Evolutionary conservation across 495 filamentous ascomycete species (phyloP).

Genomic region (Lichina pygmaea): DNA sequence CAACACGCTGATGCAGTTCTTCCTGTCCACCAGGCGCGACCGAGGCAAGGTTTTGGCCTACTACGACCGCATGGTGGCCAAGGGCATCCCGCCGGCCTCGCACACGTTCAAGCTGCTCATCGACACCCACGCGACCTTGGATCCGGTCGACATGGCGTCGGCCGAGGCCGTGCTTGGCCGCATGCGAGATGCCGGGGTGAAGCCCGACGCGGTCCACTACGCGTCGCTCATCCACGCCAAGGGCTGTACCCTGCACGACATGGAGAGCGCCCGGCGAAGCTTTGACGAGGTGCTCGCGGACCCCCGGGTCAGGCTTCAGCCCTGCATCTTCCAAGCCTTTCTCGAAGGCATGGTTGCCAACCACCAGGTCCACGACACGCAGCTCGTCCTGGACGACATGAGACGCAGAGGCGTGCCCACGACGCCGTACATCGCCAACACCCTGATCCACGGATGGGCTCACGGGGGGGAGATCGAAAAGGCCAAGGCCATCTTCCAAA

Average conservation of each 20-base stretch:
- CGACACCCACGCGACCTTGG: conserved; percentile 81
- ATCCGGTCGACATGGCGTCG: conserved; percentile 71
- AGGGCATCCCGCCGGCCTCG: conserved; percentile 68
- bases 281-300: conserved; percentile 59
- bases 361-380: conserved; percentile 51
- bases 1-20: conserved; percentile 98
- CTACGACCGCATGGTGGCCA: conserved; percentile 76
- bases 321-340: conserved; percentile 83
- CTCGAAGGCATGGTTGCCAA: conserved; percentile 95
- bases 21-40: conserved; percentile 89
- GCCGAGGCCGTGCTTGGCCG: conserved; percentile 62
- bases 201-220: conserved; percentile 80
- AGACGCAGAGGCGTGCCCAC: conserved; percentile 39
- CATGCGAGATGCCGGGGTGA: conserved; percentile 45
- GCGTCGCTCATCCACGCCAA: conserved; percentile 87
- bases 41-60: conserved; percentile 82
- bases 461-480: conserved; percentile 53
- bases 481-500: conserved; percentile 51
- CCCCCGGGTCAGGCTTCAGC: conserved; percentile 33
- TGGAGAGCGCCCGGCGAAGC: conserved; percentile 49
- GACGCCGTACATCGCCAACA: conserved; percentile 96
- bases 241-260: conserved; percentile 80
- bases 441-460: conserved; percentile 96
- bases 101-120: conserved; percentile 97
- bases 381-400: conserved; percentile 52